Evolutionary conservation across 129 eudicot species (phyloP).

Genomic region (Tagetes patula): DNA sequence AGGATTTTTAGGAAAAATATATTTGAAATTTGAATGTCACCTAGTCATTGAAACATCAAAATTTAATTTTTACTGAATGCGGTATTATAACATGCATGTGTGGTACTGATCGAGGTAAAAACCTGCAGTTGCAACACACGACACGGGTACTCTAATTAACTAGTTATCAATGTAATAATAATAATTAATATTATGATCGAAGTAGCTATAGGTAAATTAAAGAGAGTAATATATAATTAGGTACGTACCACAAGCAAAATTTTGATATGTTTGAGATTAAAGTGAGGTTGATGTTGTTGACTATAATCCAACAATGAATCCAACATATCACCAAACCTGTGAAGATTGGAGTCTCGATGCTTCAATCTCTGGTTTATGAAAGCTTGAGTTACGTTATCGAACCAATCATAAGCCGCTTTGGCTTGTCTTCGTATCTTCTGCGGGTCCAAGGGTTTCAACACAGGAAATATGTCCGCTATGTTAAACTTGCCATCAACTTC

Average conservation of each 20-base stretch:
- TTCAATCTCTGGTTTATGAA: neutral
- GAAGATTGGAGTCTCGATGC: neutral
- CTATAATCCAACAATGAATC: neutral
- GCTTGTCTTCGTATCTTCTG: neutral
- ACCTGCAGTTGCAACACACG: too few species aligned
- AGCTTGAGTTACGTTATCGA: neutral
- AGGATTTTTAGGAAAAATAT: too few species aligned
- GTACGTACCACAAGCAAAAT: neutral
- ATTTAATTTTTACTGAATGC: too few species aligned
- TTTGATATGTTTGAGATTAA: constrained; percentile 1
- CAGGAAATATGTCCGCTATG: constrained; percentile 3
- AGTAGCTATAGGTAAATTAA: too few species aligned
- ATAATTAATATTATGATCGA: too few species aligned
- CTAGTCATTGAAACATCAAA: too few species aligned
- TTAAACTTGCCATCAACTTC: constrained; percentile 8
- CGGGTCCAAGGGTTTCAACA: constrained; percentile 6
- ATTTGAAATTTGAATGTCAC: too few species aligned
- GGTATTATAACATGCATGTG: too few species aligned
- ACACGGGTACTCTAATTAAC: too few species aligned
- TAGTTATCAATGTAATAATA: too few species aligned
- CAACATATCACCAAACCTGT: neutral
- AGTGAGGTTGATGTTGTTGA: neutral
- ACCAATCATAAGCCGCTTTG: constrained; percentile 5
- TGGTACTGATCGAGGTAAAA: too few species aligned
- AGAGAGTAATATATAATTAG: neutral